phyloP scores from a whole-genome alignment of 2,329 filamentous ascomycete genomes.

The Eurotiales sp. region DNA sequence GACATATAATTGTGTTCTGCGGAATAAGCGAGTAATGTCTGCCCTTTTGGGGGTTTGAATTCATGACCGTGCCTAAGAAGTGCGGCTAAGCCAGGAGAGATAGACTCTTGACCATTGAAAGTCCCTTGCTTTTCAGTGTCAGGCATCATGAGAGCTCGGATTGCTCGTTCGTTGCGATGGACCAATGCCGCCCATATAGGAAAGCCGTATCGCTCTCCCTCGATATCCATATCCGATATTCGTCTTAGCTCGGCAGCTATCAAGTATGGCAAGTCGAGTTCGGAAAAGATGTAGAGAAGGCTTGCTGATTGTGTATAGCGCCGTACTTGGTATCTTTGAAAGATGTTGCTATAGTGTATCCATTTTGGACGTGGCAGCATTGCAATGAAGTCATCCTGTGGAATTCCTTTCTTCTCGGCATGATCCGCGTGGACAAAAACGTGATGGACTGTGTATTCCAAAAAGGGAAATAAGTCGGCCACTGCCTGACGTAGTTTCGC shows the following conservation, averaged over 20 bases:
- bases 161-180: neutral
- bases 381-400: neutral
- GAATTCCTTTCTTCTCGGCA: neutral
- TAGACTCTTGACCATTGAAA: neutral
- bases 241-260: neutral
- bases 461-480: neutral
- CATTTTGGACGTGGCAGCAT: neutral
- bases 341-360: conserved; percentile 1
- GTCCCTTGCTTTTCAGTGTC: neutral
- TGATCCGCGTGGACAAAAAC: neutral
- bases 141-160: neutral
- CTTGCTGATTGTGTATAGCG: neutral
- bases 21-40: neutral
- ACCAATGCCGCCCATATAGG: neutral
- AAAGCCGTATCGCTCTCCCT: neutral
- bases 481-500: neutral
- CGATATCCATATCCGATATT: neutral
- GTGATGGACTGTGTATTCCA: neutral
- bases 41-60: neutral
- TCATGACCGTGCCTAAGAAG: neutral
- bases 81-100: neutral
- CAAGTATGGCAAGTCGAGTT: neutral
- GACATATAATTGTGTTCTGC: neutral
- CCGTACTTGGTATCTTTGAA: neutral
- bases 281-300: conserved; percentile 4